These are phyloP conservation scores for Rhamnella rubrinervis DNA, from an alignment of 331 rosid genomes.

Conservation along the genomic window DNA sequence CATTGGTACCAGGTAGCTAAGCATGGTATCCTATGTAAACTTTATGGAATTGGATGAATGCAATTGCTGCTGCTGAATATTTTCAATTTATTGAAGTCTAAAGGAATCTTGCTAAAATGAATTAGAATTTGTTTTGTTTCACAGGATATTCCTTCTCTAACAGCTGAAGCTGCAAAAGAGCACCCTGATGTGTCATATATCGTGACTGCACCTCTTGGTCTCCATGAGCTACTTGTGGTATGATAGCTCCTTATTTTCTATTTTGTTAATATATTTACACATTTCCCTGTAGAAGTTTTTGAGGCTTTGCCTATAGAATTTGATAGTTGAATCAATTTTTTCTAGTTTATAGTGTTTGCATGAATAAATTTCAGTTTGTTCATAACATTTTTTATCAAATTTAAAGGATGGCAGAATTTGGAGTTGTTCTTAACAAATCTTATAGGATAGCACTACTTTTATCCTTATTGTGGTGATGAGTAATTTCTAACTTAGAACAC, in stretches of 20 bases:
- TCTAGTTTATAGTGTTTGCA: not conserved
- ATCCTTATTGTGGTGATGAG: not conserved
- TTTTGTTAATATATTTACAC: not conserved
- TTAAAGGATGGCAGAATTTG: not conserved
- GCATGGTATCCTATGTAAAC: constrained; percentile 1
- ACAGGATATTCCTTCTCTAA: constrained; percentile 92
- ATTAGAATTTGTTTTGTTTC: constrained; percentile 14
- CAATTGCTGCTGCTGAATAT: constrained; percentile 6
- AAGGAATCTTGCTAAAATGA: not conserved
- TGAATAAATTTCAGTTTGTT: not conserved
- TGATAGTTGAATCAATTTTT: not conserved
- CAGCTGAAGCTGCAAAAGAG: constrained; percentile 84
- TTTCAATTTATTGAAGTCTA: not conserved
- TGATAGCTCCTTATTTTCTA: constrained; percentile 14
- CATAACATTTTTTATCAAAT: not conserved
- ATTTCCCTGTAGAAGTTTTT: not conserved
- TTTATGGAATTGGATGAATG: not conserved
- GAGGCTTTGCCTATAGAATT: constrained; percentile 5
- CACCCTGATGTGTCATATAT: constrained; percentile 74
- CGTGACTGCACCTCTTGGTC: constrained; percentile 89
- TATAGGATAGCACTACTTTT: not conserved
- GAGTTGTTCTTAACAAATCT: not conserved
- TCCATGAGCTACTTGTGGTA: constrained; percentile 83
- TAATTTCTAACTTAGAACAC: not conserved
- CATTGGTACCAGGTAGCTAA: constrained; percentile 80